Base-by-base conservation (phyloP, 169 alveolate species). In the Plasmodium yoelii region DNA sequence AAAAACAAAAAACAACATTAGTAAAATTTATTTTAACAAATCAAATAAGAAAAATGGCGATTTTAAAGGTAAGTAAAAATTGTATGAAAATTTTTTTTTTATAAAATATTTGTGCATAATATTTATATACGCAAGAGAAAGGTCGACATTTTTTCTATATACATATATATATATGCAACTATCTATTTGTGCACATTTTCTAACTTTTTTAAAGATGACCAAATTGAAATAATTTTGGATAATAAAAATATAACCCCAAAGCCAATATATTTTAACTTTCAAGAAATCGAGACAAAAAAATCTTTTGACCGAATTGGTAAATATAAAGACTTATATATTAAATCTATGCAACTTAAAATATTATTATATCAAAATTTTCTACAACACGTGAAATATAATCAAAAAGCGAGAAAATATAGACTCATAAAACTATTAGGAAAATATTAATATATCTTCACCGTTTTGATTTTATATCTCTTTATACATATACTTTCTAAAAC, bases 251-350 rank as follows among this genome's bases (percentile, higher is more conserved):
- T 80, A 80, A 80, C 90, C 15, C 90, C 90, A 13, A 80, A 80
- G 53, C 90, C 90, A 12, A 80, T 80, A 80, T 80, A 80, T 70
- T 80, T 80, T 46, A 80, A 67, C 44, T 80, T 80, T 67, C 80
- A 67, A 67, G 90, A 80, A 55, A 22, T 82, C 13, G 90, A 80
- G 68, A 55, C 90, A 49, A 80, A 80, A 71, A 80, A 80, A 55
- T 67, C 90, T 13, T 80, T 80, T 26, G 90, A 80, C 60, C 80
- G 68, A 80, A 80, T 80, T 39, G 75, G 94, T 84, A 77, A 5
- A 51, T 51, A 51, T 15, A 51, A 12, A 51, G 6, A 51, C 19
- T 3, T 51, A 15, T 51, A 51, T 51, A 51, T 13, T 2, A 51
- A 12, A 51, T 51, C 24, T 51, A 15, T 51, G 59, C 59, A 51